phyloP scores from a whole-genome alignment of 176 grass and related monocot genomes.

The Poa pratensis region DNA sequence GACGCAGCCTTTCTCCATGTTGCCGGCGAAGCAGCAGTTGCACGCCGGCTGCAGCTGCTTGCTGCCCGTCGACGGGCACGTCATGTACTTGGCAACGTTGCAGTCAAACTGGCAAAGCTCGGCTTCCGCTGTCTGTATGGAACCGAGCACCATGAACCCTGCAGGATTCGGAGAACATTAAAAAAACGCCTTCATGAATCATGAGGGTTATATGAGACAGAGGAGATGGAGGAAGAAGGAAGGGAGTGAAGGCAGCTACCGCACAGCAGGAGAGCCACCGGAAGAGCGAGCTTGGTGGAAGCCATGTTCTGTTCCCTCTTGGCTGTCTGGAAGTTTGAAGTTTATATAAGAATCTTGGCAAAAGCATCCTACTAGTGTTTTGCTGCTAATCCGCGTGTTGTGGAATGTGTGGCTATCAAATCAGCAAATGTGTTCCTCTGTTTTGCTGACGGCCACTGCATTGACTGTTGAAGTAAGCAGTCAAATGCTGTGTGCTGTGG shows the following conservation, averaged over 20 bases:
- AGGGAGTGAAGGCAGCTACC: background rate
- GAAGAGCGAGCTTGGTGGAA: constrained; percentile 15
- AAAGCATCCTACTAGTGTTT: no score
- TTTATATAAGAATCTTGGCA: background rate
- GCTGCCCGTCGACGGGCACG: constrained; percentile 31
- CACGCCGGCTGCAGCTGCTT: constrained; percentile 38
- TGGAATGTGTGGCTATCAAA: no score
- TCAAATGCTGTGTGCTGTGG: background rate
- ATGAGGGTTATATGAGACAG: background rate
- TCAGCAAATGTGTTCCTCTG: no score
- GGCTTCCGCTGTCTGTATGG: background rate
- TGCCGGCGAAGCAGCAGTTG: constrained; percentile 54
- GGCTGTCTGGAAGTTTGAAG: background rate
- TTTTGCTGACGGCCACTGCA: no score
- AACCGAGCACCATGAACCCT: constrained; percentile 25
- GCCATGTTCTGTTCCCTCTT: constrained; percentile 33
- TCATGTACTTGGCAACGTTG: constrained; percentile 45
- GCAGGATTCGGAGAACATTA: background rate
- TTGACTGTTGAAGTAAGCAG: background rate
- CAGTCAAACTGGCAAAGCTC: constrained; percentile 42
- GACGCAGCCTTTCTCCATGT: constrained; percentile 39
- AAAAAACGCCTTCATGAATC: background rate
- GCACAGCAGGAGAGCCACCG: constrained; percentile 37
- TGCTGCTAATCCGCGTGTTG: no score
- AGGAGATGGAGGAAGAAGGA: background rate